phyloP scores from a whole-genome alignment of 129 eudicot species.

The Pseudognaphalium luteoalbum region DNA sequence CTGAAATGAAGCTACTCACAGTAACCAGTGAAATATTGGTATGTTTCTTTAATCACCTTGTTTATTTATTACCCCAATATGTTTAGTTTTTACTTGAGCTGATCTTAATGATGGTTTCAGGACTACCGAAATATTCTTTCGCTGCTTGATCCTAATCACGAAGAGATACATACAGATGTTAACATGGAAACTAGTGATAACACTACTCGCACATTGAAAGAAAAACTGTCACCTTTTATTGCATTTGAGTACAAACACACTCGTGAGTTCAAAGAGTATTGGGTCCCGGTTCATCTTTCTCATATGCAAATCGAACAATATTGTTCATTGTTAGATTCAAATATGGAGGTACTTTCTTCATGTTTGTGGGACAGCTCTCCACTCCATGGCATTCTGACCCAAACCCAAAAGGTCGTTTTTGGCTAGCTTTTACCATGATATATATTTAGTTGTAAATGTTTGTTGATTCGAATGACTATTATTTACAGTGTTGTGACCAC shows the following conservation, averaged over 20 bases:
- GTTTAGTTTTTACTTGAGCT: background rate
- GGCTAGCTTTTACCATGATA: background rate
- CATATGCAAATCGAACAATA: constrained; percentile 60
- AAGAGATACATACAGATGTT: constrained; percentile 17
- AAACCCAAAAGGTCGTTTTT: constrained; percentile 49
- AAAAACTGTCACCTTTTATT: constrained; percentile 35
- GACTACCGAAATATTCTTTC: constrained; percentile 37
- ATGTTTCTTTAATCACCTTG: constrained; percentile 3
- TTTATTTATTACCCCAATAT: background rate
- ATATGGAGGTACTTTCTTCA: constrained; percentile 46
- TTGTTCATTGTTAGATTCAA: constrained; percentile 50
- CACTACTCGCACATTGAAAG: constrained; percentile 18
- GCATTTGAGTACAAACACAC: constrained; percentile 38
- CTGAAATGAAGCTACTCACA: constrained; percentile 41
- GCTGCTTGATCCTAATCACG: constrained; percentile 35
- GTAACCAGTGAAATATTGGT: constrained; percentile 27
- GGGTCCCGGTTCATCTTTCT: constrained; percentile 75
- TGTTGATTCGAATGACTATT: background rate
- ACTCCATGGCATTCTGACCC: constrained; percentile 51
- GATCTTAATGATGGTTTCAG: constrained; percentile 26
- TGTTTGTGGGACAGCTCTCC: constrained; percentile 26
- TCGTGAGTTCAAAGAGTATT: constrained; percentile 48
- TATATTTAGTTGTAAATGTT: background rate
- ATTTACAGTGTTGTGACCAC: constrained; percentile 77
- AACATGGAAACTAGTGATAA: constrained; percentile 19